Evolutionary conservation across 257 asterid species (phyloP), one percentile per base, ranked within the genome.

Genomic region (Primulina huaijiensis): DNA sequence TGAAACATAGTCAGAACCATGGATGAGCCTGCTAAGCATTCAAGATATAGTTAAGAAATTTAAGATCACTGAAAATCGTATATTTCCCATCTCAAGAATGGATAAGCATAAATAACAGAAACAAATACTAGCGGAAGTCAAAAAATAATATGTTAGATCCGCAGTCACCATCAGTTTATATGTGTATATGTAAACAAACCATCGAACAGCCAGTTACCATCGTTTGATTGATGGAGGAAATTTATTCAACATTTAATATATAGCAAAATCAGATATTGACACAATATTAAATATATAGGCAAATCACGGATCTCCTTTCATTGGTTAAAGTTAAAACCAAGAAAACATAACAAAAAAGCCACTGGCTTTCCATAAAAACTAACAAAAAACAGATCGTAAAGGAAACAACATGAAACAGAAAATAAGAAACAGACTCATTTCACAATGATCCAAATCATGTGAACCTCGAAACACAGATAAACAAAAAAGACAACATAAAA

Each of bases 61-160:
- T 12, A 10, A 2, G 55, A 58, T 14, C 7, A 23, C 25, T 14
- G 62, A 55, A 27, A 8, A 72, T 31, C 60, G 17, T 17, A 55
- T 19, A 1, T 63, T 30, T 31, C 12, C 56, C 14, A 50, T 19
- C 20, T 23, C 52, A 16, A 40, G 57, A 50, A 0, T 60, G n/a
- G 56, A 35, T 35, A 46, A 61, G 27, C n/a, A 56, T 53, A 53
- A 37, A 66, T 61, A 71, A 53, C n/a, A 72, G 64, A 62, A 20
- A 43, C 12, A 61, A 11, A 3, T 8, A 25, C 52, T 20, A 17
- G 11, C 14, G n/a, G 37, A 53, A 10, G 4, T 21, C 64, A 57
- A 8, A 59, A 3, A 12, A 30, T 7, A 14, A 37, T 14, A 43
- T 19, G 63, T 40, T 40, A 73, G 67, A 79, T 79, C 71, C 64